phyloP scores from a whole-genome alignment of 1,139 yeast species.

The Nakaseomyces kungkrabaensis region DNA sequence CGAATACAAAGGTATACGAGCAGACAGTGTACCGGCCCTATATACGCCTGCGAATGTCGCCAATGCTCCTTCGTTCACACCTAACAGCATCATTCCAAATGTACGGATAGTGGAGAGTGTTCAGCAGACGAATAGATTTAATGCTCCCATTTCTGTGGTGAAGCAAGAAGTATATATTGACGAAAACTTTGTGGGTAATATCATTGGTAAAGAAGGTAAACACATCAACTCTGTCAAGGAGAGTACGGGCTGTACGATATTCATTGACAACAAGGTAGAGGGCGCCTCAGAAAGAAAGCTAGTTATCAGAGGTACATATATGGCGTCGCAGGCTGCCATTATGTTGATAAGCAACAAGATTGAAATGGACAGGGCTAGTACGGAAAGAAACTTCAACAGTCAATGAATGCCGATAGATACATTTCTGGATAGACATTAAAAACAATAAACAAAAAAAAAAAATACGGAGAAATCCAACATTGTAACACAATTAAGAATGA shows the following conservation, averaged over 20 bases:
- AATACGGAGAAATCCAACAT: neutral
- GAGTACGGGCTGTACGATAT: slow-evolving; percentile 65
- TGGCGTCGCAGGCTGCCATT: slow-evolving; percentile 68
- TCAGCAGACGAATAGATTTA: slow-evolving; percentile 9
- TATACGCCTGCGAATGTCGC: slow-evolving; percentile 23
- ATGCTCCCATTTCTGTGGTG: slow-evolving; percentile 16
- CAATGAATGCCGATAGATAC: neutral
- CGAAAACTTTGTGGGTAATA: slow-evolving; percentile 68
- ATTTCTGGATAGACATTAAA: no score
- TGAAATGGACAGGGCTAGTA: slow-evolving; percentile 31
- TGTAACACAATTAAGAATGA: no score
- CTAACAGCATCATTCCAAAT: slow-evolving; percentile 22
- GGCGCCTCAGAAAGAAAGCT: slow-evolving; percentile 50
- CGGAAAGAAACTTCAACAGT: slow-evolving; percentile 7
- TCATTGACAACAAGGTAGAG: slow-evolving; percentile 48
- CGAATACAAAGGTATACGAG: neutral
- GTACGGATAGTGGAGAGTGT: slow-evolving; percentile 22
- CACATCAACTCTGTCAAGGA: slow-evolving; percentile 73
- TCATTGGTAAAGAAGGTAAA: slow-evolving; percentile 81
- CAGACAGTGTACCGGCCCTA: slow-evolving; percentile 1
- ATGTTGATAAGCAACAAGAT: slow-evolving; percentile 69
- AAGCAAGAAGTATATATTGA: slow-evolving; percentile 66
- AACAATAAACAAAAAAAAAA: neutral
- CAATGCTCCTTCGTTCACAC: slow-evolving; percentile 21
- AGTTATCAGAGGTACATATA: slow-evolving; percentile 60